phyloP scores from a whole-genome alignment of 352 stramenopile species.

The Pythium aquatile region DNA sequence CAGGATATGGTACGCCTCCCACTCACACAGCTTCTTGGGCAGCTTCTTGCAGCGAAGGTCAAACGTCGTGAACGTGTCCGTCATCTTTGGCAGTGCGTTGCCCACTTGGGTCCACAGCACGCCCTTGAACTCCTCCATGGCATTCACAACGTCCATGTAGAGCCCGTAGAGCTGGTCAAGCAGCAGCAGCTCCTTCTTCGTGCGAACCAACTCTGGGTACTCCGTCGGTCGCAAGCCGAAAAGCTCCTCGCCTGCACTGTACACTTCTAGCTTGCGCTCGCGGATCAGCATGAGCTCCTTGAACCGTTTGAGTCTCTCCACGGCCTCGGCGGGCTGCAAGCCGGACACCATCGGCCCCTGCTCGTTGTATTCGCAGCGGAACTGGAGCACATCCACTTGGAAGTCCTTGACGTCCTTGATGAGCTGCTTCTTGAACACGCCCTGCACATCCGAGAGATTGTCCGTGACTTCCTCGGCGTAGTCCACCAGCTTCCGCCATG shows the following conservation, averaged over 20 bases:
- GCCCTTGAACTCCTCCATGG: conserved; percentile 96
- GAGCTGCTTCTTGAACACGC: conserved; percentile 96
- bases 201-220: conserved; percentile 96
- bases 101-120: no score
- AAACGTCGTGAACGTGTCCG: conserved; percentile 96
- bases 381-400: conserved; percentile 61
- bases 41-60: conserved; percentile 96
- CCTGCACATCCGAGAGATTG: conserved; percentile 94
- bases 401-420: conserved; percentile 96
- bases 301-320: conserved; percentile 96
- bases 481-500: conserved; percentile 97
- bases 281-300: conserved; percentile 98
- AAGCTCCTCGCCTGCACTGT: conserved; percentile 94
- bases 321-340: conserved; percentile 73
- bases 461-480: conserved; percentile 93
- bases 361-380: conserved; percentile 56
- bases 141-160: conserved; percentile 96
- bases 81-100: conserved; percentile 89
- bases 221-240: conserved; percentile 95
- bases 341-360: no score
- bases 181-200: conserved; percentile 96
- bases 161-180: conserved; percentile 94
- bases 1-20: conserved; percentile 96
- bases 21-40: conserved; percentile 94
- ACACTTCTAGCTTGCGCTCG: conserved; percentile 97